Evolutionary conservation across 2,329 filamentous ascomycete genomes (phyloP).

Genomic region (Sphaerulina populicola): DNA sequence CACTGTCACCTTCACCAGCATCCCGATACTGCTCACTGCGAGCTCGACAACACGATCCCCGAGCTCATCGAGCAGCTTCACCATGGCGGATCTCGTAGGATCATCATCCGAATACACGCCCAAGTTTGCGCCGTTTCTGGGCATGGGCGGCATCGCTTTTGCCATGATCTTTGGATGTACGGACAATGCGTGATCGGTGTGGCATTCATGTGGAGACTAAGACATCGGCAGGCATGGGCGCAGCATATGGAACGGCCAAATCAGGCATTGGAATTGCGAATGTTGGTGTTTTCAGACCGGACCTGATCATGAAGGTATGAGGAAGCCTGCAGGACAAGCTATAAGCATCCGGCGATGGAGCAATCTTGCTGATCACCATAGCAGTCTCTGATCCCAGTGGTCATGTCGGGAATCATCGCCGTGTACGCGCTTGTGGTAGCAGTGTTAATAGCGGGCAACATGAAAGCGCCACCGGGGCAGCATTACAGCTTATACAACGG

Average conservation of each 20-base stretch:
- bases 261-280: slow-evolving; percentile 81
- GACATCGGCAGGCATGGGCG: slow-evolving; percentile 52
- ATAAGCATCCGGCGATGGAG: neutral
- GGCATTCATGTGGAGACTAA: slow-evolving; percentile 18
- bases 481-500: slow-evolving; percentile 82
- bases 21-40: slow-evolving; percentile 3
- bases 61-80: slow-evolving; percentile 7
- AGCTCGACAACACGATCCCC: neutral
- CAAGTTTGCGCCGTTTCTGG: slow-evolving; percentile 79
- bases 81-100: slow-evolving; percentile 35
- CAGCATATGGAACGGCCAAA: slow-evolving; percentile 80
- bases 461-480: slow-evolving; percentile 59
- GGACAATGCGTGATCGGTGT: slow-evolving; percentile 25
- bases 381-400: slow-evolving; percentile 73
- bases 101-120: slow-evolving; percentile 51
- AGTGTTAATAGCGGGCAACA: slow-evolving; percentile 87
- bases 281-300: slow-evolving; percentile 74
- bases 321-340: slow-evolving; percentile 10
- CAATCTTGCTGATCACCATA: slow-evolving; percentile 19
- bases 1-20: neutral
- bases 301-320: slow-evolving; percentile 80
- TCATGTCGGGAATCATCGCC: slow-evolving; percentile 99
- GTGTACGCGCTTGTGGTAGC: slow-evolving; percentile 96
- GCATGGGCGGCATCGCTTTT: slow-evolving; percentile 73
- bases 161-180: slow-evolving; percentile 80